phyloP scores from a whole-genome alignment of 2,329 filamentous ascomycete genomes.

The Chaetothyriales sp. region DNA sequence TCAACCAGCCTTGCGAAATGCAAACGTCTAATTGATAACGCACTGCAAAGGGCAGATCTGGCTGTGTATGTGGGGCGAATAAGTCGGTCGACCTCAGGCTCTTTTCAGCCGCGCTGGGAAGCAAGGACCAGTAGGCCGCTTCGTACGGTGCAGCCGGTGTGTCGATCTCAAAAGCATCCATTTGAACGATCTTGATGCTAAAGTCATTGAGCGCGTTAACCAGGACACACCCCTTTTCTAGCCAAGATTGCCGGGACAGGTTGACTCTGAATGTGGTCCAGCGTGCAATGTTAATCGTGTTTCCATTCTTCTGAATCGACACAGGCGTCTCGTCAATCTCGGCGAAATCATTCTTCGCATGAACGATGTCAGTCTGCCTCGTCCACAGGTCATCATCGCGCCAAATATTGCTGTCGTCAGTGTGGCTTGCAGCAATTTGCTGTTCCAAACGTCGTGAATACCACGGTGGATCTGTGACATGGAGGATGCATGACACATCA shows the following conservation, averaged over 20 bases:
- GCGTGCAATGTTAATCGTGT: constrained; percentile 49
- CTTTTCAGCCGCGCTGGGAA: constrained; percentile 4
- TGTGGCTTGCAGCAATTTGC: constrained; percentile 27
- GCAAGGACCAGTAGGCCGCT: neutral
- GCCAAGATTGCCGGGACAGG: constrained; percentile 25
- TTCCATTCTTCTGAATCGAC: constrained; percentile 35
- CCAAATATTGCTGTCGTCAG: constrained; percentile 35
- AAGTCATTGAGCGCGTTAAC: constrained; percentile 51
- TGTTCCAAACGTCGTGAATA: constrained; percentile 15
- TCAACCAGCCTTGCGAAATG: constrained; percentile 63
- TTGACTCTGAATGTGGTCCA: constrained; percentile 49
- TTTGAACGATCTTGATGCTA: constrained; percentile 47
- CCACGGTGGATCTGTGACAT: constrained; percentile 15
- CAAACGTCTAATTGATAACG: constrained; percentile 90
- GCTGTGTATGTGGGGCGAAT: neutral
- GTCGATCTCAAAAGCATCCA: constrained; percentile 31
- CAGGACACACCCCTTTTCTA: constrained; percentile 31
- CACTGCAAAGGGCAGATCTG: constrained; percentile 51
- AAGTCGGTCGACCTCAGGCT: constrained; percentile 26
- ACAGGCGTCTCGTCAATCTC: constrained; percentile 24
- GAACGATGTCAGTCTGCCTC: constrained; percentile 51
- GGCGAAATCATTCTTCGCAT: constrained; percentile 25
- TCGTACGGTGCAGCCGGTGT: constrained; percentile 1
- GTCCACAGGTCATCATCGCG: constrained; percentile 45
- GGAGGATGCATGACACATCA: constrained; percentile 9